Base-by-base conservation (phyloP, 2,329 filamentous ascomycete genomes). In the Fusarium xyrophilum region DNA sequence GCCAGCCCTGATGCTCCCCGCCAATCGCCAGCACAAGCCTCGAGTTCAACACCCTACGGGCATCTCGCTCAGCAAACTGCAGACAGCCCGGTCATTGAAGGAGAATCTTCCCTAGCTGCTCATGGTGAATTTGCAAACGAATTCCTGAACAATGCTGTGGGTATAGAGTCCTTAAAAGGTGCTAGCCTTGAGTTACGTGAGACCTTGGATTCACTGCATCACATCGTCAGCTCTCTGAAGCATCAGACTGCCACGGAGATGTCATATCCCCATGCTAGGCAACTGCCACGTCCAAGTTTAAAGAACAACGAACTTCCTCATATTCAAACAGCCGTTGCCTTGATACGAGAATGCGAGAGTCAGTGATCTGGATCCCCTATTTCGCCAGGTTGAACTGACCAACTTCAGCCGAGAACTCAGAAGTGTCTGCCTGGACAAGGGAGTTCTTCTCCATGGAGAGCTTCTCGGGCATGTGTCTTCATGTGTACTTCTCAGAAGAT, bases 121-220 rank as follows among this genome's bases (percentile, higher is more conserved):
- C 82, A 84, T 57, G 81, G 82, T 3, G 78, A 77, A 15, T 84
- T 84, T 64, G 82, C 82, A 35, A 82, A 79, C 25, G 79, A 83
- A 50, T 81, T 84, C 43, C 70, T 82, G 5, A 75, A 79, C 25
- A 77, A 81, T 56, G 77, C 76, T 7, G 78, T 79, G 19, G 73
- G 70, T 14, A 72, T 74, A 27, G 73, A 65, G n/a, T 68, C 75
- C 13, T 53, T 76, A 1, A 70, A 73, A 27, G 73, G 70, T 9
- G 69, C 74, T 1, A 71, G 74, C 11, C 70, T 78, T 2, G 76
- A 79, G 63, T 67, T 80, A 68, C 72, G 74, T 7, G 77, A 79
- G 58, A 77, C 77, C 2, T 56, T 80, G 10, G 75, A 78, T 42
- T 76, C 78, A 2, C 75, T 80, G 4, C 74, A 75, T 35, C 71